These are phyloP conservation scores for Dichomitus squalens DNA, from an alignment of 1,284 basidiomycete species.

Conservation along the genomic window DNA sequence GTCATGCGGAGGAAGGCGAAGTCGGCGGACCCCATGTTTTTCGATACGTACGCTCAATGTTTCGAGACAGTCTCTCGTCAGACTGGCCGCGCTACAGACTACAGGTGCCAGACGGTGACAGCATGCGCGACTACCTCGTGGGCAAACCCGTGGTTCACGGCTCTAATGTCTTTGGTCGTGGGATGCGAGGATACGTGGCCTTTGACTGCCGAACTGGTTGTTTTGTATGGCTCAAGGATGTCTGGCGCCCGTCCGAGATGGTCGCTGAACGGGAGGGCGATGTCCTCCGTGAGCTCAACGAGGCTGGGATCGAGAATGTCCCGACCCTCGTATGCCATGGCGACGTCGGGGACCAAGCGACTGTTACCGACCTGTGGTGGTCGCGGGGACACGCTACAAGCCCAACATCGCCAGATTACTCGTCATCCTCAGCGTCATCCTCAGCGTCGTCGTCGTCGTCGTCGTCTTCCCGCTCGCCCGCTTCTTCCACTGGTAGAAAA, in stretches of 20 bases:
- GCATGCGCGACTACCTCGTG: background rate
- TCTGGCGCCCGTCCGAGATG: background rate
- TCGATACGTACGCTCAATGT: background rate
- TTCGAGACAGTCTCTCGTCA: background rate
- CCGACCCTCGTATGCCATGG: constrained; percentile 6
- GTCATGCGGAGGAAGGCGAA: background rate
- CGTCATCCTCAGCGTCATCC: background rate
- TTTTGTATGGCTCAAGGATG: constrained; percentile 7
- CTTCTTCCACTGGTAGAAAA: background rate
- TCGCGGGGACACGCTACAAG: too few species aligned
- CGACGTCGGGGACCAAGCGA: background rate
- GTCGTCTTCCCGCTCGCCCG: background rate
- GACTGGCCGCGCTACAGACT: background rate
- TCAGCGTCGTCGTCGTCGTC: background rate
- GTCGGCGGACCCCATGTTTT: background rate
- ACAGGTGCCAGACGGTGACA: background rate
- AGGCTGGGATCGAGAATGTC: background rate
- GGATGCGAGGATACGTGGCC: background rate
- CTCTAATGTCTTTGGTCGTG: background rate
- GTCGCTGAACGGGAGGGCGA: background rate
- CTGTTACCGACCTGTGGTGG: background rate
- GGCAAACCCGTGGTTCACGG: background rate
- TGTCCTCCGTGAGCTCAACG: background rate
- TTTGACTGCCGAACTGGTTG: background rate
- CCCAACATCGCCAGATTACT: too few species aligned